Conservation (phyloP, 148 eudicot genomes). For the Amaranthus cruentus region DNA sequence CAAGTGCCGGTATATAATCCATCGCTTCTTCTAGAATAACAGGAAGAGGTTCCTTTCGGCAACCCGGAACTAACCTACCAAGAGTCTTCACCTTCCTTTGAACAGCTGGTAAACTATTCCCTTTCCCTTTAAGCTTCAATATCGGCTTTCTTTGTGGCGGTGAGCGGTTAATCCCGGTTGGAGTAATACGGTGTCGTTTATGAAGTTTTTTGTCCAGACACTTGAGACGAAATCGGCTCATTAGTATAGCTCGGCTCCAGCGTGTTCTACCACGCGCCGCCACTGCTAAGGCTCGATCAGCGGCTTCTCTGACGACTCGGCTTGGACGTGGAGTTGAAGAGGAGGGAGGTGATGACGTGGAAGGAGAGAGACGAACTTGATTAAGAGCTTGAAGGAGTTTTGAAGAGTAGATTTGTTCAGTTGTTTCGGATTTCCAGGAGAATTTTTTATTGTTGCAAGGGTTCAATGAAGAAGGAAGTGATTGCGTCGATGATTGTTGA, state of each 20-base stretch:
- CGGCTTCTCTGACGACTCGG: conserved; percentile 65
- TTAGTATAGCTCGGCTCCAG: conserved; percentile 89
- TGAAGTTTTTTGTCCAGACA: conserved; percentile 42
- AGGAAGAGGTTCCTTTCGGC: conserved; percentile 67
- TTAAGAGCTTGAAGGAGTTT: conserved; percentile 71
- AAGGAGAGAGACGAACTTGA: conserved; percentile 40
- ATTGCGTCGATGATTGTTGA: conserved; percentile 8
- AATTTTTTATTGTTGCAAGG: conserved; percentile 7
- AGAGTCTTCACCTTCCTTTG: conserved; percentile 57
- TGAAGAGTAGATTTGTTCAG: conserved; percentile 67
- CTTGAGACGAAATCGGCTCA: conserved; percentile 61
- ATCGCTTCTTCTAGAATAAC: conserved; percentile 80
- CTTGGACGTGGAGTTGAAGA: conserved; percentile 44
- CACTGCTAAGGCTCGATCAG: conserved; percentile 62
- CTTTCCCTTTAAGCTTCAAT: conserved; percentile 43
- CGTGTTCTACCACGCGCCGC: conserved; percentile 75
- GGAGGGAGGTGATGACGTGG: conserved; percentile 23
- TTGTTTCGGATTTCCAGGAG: conserved; percentile 75
- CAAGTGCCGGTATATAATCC: conserved; percentile 81
- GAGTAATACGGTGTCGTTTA: conserved; percentile 31
- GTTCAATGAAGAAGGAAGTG: conserved; percentile 15
- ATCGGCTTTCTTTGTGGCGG: conserved; percentile 37
- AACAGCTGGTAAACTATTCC: conserved; percentile 54
- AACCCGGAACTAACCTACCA: conserved; percentile 80
- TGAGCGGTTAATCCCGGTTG: conserved; percentile 27